A percentile compares a stretch with the other conserved stretches of the same genome.
Conservation (phyloP, 345 rosid species). For the Bruguiera gymnorhiza region DNA sequence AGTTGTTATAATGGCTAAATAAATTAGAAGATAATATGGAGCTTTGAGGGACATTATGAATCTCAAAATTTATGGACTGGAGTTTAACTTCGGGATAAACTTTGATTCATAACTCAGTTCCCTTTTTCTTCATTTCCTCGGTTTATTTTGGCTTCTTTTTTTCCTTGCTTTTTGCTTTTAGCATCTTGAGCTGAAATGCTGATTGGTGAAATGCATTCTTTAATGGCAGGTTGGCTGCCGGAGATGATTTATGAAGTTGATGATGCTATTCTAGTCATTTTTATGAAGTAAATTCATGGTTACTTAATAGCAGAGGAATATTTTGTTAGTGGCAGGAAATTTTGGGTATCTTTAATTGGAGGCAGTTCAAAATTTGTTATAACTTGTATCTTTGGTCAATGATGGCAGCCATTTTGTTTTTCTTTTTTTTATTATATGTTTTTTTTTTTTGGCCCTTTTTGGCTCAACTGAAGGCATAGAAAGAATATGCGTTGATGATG, state of each 20-base stretch:
- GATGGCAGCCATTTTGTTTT: no score
- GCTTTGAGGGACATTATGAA: no score
- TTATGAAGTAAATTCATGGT: conserved; percentile 32
- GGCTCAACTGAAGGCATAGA: no score
- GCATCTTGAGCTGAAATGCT: background rate
- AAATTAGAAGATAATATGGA: no score
- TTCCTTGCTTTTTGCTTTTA: background rate
- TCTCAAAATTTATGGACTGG: no score
- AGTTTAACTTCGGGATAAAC: background rate
- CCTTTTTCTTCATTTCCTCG: background rate
- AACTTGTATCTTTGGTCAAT: no score
- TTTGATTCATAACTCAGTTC: background rate
- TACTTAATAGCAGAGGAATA: conserved; percentile 29
- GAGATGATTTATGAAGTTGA: background rate
- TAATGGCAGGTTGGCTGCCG: conserved; percentile 34
- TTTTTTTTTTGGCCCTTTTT: no score
- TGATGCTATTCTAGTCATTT: background rate
- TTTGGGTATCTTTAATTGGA: conserved; percentile 27
- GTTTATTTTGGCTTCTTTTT: background rate
- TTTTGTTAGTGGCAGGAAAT: conserved; percentile 39
- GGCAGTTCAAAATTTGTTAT: background rate
- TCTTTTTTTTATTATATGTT: no score
- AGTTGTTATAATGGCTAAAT: no score
- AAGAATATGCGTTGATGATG: no score
- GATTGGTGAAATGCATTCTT: background rate